phyloP scores from a whole-genome alignment of 2,329 filamentous ascomycete species.

The Alternaria gaisen region DNA sequence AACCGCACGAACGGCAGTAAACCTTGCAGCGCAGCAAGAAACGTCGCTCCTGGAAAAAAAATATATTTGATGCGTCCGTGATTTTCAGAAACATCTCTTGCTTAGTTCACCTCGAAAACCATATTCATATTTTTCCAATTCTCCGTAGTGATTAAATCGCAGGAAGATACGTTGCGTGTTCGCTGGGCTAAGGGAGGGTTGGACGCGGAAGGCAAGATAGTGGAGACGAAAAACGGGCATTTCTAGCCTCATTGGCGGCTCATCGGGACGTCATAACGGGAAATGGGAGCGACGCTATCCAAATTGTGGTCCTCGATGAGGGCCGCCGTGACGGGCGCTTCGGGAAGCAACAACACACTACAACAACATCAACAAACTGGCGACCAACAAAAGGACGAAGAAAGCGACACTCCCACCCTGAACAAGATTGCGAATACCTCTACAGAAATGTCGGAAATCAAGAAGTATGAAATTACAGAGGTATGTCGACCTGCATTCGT shows the following conservation, averaged over 20 bases:
- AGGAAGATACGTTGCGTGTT: conserved; percentile 2
- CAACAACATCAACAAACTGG: conserved; percentile 23
- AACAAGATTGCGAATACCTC: conserved; percentile 20
- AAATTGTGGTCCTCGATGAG: conserved; percentile 45
- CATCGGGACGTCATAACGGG: conserved; percentile 41
- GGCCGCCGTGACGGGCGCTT: conserved; percentile 27
- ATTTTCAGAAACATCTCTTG: not conserved
- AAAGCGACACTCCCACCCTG: conserved; percentile 26
- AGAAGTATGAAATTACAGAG: conserved; percentile 49
- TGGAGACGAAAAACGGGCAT: conserved; percentile 7
- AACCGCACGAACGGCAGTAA: conserved; percentile 28
- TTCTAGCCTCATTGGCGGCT: conserved; percentile 26
- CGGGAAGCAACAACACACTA: conserved; percentile 21
- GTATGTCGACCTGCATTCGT: conserved; percentile 33
- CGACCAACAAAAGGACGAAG: conserved; percentile 20
- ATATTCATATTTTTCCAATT: not conserved
- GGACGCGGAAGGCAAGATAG: conserved; percentile 3
- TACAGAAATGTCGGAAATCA: conserved; percentile 39
- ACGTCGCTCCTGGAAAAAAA: conserved; percentile 13
- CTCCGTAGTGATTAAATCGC: not conserved
- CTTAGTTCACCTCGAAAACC: not conserved
- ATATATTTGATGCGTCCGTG: conserved; percentile 23
- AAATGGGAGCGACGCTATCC: conserved; percentile 43
- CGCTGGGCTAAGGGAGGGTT: conserved; percentile 8
- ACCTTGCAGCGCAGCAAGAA: conserved; percentile 1